These are phyloP conservation scores for Aureobasidium melanogenum DNA, from an alignment of 2,329 filamentous ascomycete genomes.

Conservation along the genomic window DNA sequence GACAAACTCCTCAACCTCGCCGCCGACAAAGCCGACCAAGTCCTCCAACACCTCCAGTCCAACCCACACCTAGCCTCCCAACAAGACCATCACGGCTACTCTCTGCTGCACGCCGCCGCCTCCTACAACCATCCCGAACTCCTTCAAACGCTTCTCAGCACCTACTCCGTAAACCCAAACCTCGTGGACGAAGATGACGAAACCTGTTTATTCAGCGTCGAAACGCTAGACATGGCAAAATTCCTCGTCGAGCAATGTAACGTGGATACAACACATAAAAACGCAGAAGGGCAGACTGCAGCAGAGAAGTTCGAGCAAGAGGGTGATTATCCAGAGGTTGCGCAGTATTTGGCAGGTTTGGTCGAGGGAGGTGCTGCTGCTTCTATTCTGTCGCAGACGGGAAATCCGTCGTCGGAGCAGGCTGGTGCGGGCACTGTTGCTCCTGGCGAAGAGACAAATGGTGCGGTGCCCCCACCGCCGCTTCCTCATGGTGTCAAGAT, in stretches of 20 bases:
- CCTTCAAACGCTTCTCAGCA: slow-evolving; percentile 29
- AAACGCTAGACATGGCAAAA: slow-evolving; percentile 68
- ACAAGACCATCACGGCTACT: slow-evolving; percentile 90
- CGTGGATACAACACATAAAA: slow-evolving; percentile 55
- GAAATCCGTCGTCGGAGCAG: slow-evolving; percentile 17
- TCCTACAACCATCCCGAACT: slow-evolving; percentile 90
- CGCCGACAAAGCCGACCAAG: slow-evolving; percentile 66
- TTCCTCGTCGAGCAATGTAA: slow-evolving; percentile 76
- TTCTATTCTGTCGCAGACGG: slow-evolving; percentile 24
- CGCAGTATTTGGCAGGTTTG: slow-evolving; percentile 53
- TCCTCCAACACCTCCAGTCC: slow-evolving; percentile 65
- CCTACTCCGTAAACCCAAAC: slow-evolving; percentile 71
- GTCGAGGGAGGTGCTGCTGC: slow-evolving; percentile 14
- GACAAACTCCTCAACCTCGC: slow-evolving; percentile 49
- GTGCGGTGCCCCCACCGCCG: slow-evolving; percentile 44
- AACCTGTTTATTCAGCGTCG: slow-evolving; percentile 88
- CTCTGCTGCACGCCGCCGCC: slow-evolving; percentile 81
- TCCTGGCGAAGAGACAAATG: slow-evolving; percentile 17
- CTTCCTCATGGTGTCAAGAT: slow-evolving; percentile 70
- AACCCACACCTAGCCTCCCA: slow-evolving; percentile 66
- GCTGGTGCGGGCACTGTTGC: slow-evolving; percentile 26
- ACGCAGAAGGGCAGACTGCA: slow-evolving; percentile 70
- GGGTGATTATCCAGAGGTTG: slow-evolving; percentile 67
- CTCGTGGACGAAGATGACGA: slow-evolving; percentile 85
- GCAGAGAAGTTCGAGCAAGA: slow-evolving; percentile 71